Evolutionary conservation across 2,329 filamentous ascomycete genomes (phyloP), one percentile per base, ranked within the genome.

Genomic region (Fusarium redolens): DNA sequence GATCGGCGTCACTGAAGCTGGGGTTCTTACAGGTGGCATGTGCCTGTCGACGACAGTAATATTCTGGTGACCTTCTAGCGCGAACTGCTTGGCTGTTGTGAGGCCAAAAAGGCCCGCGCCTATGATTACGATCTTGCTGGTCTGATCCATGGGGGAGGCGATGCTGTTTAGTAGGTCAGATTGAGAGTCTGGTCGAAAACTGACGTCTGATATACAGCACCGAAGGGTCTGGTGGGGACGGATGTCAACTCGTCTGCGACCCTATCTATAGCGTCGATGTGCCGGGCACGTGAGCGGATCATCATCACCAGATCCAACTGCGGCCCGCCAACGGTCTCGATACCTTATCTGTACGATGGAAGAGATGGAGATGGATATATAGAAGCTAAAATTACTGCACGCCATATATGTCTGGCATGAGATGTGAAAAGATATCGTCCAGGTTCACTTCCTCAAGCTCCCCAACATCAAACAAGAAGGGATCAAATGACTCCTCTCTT

Each of bases 11-110:
- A 43, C 15, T 14, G 51, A 25, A 33, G 25, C 18, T 31, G 35
- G 31, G 10, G 14, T 6, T 12, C 41, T 61, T 35, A 74, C 74
- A 7, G 82, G 81, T 44, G 82, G 81, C 15, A 79, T 70, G 57
- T 83, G 71, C 31, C 72, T 61, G 35, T 74, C 77, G 72, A 83
- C 61, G 61, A 83, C 66, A 30, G 79, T 80, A 77, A 85, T 77
- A 50, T 78, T 76, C 75, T 79, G 69, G 68, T 80, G 71, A 75
- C 78, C 78, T 17, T 79, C 67, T 3, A 64, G 40, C 5, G 67
- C 40, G 7, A 81, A 74, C 35, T 80, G 76, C 18, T 69, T 61
- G 22, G 79, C 79, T 12, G 78, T 73, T 28, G 73, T 74, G 11
- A 81, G 72, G 13, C 79, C 79, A 61, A 81, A 81, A 13, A 78